phyloP scores from a whole-genome alignment of 2,329 filamentous ascomycete species.

The Cryphonectria japonica region DNA sequence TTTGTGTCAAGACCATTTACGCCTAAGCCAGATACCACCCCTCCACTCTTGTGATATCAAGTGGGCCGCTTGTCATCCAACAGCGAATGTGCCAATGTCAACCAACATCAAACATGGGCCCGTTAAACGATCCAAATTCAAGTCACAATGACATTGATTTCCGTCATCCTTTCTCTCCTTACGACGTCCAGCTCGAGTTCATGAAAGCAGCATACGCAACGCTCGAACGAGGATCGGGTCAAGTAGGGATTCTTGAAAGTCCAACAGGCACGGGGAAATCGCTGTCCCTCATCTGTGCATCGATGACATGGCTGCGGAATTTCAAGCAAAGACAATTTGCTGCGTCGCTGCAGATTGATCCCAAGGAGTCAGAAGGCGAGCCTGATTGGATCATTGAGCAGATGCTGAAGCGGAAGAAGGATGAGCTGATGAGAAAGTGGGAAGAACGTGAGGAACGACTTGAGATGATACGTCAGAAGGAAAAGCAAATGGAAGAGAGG shows the following conservation, averaged over 20 bases:
- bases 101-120: slow-evolving; percentile 10
- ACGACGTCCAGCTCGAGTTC: slow-evolving; percentile 84
- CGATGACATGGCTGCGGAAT: slow-evolving; percentile 87
- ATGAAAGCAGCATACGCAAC: slow-evolving; percentile 84
- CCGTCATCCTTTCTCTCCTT: slow-evolving; percentile 85
- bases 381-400: slow-evolving; percentile 85
- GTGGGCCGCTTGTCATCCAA: not conserved
- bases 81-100: not conserved
- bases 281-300: slow-evolving; percentile 84
- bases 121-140: not conserved
- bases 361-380: slow-evolving; percentile 62
- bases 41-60: not conserved
- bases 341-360: slow-evolving; percentile 51
- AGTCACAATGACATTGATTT: slow-evolving; percentile 59
- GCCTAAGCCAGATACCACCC: not conserved
- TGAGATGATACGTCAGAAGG: slow-evolving; percentile 65
- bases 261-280: slow-evolving; percentile 93
- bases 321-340: slow-evolving; percentile 69
- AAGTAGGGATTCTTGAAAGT: slow-evolving; percentile 87
- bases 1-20: not conserved
- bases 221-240: slow-evolving; percentile 69
- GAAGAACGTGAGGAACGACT: slow-evolving; percentile 76
- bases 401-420: slow-evolving; percentile 68
- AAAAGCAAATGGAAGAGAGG: slow-evolving; percentile 59
- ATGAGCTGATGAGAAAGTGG: slow-evolving; percentile 67